Evolutionary conservation across 163 green algal genomes (phyloP).

Genomic region (Volvox carteri): DNA sequence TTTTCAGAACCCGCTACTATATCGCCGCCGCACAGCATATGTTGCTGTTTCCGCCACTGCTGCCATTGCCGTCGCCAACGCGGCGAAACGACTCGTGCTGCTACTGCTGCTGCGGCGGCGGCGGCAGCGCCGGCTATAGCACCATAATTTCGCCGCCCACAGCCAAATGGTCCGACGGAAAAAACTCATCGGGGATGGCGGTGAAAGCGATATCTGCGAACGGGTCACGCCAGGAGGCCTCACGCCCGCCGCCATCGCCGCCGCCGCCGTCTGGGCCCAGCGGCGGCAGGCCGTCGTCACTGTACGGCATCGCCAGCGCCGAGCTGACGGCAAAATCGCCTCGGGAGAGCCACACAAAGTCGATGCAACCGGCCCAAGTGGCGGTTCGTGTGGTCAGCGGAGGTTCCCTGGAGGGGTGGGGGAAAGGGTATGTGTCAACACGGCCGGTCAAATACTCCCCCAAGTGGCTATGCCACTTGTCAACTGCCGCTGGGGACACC

Average conservation of each 20-base stretch:
- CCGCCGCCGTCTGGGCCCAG: neutral
- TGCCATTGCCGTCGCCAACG: neutral
- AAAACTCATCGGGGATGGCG: constrained; percentile 20
- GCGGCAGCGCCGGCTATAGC: neutral
- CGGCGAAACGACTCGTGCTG: too few species aligned
- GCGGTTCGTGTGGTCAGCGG: constrained; percentile 72
- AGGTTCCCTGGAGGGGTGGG: constrained; percentile 63
- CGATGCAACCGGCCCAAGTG: constrained; percentile 71
- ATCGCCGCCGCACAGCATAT: too few species aligned
- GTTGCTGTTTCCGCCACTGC: neutral
- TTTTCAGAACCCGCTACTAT: too few species aligned
- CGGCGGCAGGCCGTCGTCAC: constrained; percentile 16
- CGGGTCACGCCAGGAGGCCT: constrained; percentile 14
- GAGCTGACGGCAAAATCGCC: neutral
- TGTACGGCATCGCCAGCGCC: constrained; percentile 44
- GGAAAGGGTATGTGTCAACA: neutral
- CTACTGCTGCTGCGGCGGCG: too few species aligned
- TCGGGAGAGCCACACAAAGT: constrained; percentile 74
- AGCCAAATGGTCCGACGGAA: constrained; percentile 35
- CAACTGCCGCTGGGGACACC: too few species aligned
- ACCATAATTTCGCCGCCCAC: constrained; percentile 26
- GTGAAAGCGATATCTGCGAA: constrained; percentile 8
- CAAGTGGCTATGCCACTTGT: too few species aligned
- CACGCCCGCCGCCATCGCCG: neutral
- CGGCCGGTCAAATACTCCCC: too few species aligned